Base-by-base conservation (phyloP, 306 rosid genomes). In the Gynostemma pentaphyllum region DNA sequence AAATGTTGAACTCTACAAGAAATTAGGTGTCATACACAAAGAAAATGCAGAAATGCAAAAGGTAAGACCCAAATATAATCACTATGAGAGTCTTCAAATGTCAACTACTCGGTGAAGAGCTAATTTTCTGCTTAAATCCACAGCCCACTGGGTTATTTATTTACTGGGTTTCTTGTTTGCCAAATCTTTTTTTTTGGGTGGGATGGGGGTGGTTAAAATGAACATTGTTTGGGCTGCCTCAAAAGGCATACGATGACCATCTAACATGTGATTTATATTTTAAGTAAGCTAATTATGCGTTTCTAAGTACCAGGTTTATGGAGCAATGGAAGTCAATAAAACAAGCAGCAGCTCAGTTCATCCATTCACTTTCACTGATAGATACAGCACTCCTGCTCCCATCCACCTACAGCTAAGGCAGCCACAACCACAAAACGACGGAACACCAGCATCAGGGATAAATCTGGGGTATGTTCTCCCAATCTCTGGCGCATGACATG, bases 341-440 rank as follows among this genome's bases (percentile, higher is more conserved):
- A 29, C 62, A 23, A 70, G 54, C 69, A 50, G 60, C 36, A 57
- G 64, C 66, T 42, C 72, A 28, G 8, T 19, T 48, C 65, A n/a
- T 65, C 75, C 54, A 50, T 70, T 34, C 49, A 50, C 69, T 11
- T 23, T 61, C 60, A 32, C 69, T 52, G 39, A 59, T 45, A 67
- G 74, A 62, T 81, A 61, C 66, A 81, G 80, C n/a, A 54, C 78
- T 66, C 83, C 67, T 29, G 68, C 67, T 29, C 79, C 89, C 37
- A 74, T 82, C 51, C 54, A 77, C 67, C 92, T 88, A 65, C 90
- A 82, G 80, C 87, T 88, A 79, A 80, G 90, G 72, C 92, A 72
- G 69, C 86, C 96, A 57, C 79, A 61, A 62, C 16, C 90, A 73
- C 82, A 77, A 49, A 72, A 72, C 76, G 77, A 55, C 30, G 83